Conservation (phyloP, 2,329 filamentous ascomycete species). For the Dryadomyces quercivorus region DNA sequence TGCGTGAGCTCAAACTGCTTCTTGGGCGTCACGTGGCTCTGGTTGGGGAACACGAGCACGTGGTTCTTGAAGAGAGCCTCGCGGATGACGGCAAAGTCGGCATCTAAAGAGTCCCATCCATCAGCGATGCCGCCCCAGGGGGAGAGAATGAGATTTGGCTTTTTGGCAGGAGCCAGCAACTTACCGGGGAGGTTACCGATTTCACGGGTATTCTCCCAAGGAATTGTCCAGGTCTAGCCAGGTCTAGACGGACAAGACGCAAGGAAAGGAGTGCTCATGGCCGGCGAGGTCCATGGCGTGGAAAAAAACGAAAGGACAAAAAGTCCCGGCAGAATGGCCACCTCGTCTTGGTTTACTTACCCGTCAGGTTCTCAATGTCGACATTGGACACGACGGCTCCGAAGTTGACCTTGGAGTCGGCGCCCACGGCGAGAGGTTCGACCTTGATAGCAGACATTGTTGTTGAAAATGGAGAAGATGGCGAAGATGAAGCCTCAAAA, state of each 20-base stretch:
- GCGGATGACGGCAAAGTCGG: slow-evolving; percentile 51
- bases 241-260: slow-evolving; percentile 2
- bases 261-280: background rate
- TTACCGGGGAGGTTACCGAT: slow-evolving; percentile 17
- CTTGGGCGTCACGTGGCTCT: slow-evolving; percentile 49
- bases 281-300: background rate
- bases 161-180: background rate
- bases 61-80: slow-evolving; percentile 56
- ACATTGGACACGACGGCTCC: slow-evolving; percentile 46
- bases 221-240: background rate
- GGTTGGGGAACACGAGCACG: slow-evolving; percentile 59
- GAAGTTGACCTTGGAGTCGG: slow-evolving; percentile 33
- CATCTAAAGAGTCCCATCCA: slow-evolving; percentile 27
- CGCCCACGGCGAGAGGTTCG: slow-evolving; percentile 6
- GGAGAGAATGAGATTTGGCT: background rate
- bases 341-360: slow-evolving; percentile 28
- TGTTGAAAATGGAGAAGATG: background rate
- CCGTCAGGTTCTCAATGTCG: slow-evolving; percentile 49
- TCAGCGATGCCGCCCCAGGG: background rate
- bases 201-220: slow-evolving; percentile 15
- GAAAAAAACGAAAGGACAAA: background rate
- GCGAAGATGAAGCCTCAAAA: too few species aligned
- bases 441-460: slow-evolving; percentile 13
- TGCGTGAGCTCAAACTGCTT: slow-evolving; percentile 65
- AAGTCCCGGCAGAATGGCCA: background rate